A percentile compares a stretch with the other conserved stretches of the same genome.
These are phyloP conservation scores for Colletotrichum chlorophyti DNA, from an alignment of 2,329 filamentous ascomycete genomes.

Conservation along the genomic window DNA sequence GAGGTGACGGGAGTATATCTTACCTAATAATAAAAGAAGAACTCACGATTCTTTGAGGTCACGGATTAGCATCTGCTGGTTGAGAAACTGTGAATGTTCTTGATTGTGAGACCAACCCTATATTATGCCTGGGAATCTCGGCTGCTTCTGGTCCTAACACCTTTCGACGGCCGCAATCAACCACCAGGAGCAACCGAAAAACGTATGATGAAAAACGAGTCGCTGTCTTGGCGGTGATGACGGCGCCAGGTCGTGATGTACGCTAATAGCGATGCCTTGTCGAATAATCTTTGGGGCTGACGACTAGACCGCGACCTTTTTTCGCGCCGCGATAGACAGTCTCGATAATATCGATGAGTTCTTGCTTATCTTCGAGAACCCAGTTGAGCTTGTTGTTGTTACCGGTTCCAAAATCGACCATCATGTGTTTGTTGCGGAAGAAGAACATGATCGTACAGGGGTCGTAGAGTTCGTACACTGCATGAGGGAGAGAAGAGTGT, in stretches of 20 bases:
- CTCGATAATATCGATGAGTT: conserved; percentile 98
- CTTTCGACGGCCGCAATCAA: too few species aligned
- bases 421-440: conserved; percentile 98
- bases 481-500: neutral
- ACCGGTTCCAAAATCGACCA: conserved; percentile 96
- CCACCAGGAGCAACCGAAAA: too few species aligned
- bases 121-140: neutral
- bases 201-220: neutral
- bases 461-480: conserved; percentile 73
- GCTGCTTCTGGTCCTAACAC: neutral
- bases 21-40: conserved; percentile 22
- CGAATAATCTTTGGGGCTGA: conserved; percentile 77
- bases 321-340: conserved; percentile 98
- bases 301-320: conserved; percentile 95
- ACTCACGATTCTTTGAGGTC: conserved; percentile 18
- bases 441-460: conserved; percentile 96
- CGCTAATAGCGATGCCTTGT: conserved; percentile 46
- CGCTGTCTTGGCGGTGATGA: too few species aligned
- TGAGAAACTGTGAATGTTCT: conserved; percentile 4
- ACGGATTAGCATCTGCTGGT: conserved; percentile 27
- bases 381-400: conserved; percentile 93
- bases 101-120: conserved; percentile 37
- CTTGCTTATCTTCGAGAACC: conserved; percentile 96
- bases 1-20: conserved; percentile 10
- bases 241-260: too few species aligned